phyloP scores from a whole-genome alignment of 2,329 filamentous ascomycete genomes.

The Pseudopyricularia javanii region DNA sequence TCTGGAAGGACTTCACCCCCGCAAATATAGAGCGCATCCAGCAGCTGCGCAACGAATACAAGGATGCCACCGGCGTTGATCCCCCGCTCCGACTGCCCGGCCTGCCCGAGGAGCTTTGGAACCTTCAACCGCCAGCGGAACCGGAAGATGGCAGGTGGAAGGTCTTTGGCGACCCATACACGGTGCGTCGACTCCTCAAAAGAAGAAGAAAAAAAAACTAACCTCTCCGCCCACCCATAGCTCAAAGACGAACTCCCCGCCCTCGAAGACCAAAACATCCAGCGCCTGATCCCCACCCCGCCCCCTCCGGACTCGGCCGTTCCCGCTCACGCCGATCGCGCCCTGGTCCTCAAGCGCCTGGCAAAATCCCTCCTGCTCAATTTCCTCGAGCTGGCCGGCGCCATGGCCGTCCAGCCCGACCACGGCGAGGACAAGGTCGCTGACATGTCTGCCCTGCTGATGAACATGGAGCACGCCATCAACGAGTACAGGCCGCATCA shows the following conservation, averaged over 20 bases:
- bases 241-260: slow-evolving; percentile 50
- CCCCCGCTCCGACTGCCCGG: slow-evolving; percentile 24
- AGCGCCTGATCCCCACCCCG: slow-evolving; percentile 47
- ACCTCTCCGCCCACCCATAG: slow-evolving; percentile 19
- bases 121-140: slow-evolving; percentile 69
- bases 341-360: slow-evolving; percentile 60
- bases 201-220: background rate
- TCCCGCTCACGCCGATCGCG: slow-evolving; percentile 47
- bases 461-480: slow-evolving; percentile 86
- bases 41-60: slow-evolving; percentile 26
- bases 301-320: slow-evolving; percentile 21
- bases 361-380: slow-evolving; percentile 78
- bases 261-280: slow-evolving; percentile 58
- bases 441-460: slow-evolving; percentile 69
- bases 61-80: slow-evolving; percentile 16
- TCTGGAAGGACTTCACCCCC: slow-evolving; percentile 78
- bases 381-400: slow-evolving; percentile 72
- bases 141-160: slow-evolving; percentile 60
- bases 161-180: slow-evolving; percentile 59
- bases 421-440: slow-evolving; percentile 59
- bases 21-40: slow-evolving; percentile 53
- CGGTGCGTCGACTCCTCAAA: slow-evolving; percentile 16
- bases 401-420: slow-evolving; percentile 52
- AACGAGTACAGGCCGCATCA: slow-evolving; percentile 94
- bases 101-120: slow-evolving; percentile 59